Evolutionary conservation across 1,284 basidiomycete species (phyloP).

Genomic region (Ustilago sp.): DNA sequence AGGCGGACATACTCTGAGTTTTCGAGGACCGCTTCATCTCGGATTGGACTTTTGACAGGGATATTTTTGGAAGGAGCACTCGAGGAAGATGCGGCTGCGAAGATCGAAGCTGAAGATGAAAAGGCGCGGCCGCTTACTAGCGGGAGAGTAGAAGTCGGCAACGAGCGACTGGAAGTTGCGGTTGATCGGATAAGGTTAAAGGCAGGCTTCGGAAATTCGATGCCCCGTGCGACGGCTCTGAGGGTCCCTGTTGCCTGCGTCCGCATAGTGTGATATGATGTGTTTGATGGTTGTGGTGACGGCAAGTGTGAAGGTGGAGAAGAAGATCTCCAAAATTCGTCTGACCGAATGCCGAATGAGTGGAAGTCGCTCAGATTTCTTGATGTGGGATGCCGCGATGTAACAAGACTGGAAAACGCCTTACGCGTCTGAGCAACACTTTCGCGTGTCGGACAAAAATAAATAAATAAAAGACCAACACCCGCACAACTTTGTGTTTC

Average conservation of each 20-base stretch:
- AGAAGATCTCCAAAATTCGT: constrained; percentile 1
- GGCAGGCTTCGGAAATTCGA: neutral
- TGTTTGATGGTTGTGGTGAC: neutral
- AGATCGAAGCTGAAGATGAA: neutral
- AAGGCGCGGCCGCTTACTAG: neutral
- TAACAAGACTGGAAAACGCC: neutral
- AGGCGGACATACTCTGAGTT: constrained; percentile 42
- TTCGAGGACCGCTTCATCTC: constrained; percentile 46
- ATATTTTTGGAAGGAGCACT: neutral
- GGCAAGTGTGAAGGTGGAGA: neutral
- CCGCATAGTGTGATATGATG: constrained; percentile 13
- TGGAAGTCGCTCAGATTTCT: neutral
- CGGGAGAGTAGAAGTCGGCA: neutral
- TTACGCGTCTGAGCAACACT: constrained; percentile 21
- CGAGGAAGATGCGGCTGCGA: constrained; percentile 1
- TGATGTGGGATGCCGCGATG: neutral
- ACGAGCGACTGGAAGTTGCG: neutral
- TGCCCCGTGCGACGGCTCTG: neutral
- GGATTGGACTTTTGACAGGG: constrained; percentile 18
- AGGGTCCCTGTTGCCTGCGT: constrained; percentile 1
- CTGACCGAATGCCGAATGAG: neutral
- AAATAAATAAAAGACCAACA: constrained; percentile 15
- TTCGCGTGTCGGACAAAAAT: neutral
- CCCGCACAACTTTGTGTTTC: neutral
- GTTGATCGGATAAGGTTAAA: neutral